Conservation (phyloP, 202 grass and related monocot species). For the Zizania palustris region DNA sequence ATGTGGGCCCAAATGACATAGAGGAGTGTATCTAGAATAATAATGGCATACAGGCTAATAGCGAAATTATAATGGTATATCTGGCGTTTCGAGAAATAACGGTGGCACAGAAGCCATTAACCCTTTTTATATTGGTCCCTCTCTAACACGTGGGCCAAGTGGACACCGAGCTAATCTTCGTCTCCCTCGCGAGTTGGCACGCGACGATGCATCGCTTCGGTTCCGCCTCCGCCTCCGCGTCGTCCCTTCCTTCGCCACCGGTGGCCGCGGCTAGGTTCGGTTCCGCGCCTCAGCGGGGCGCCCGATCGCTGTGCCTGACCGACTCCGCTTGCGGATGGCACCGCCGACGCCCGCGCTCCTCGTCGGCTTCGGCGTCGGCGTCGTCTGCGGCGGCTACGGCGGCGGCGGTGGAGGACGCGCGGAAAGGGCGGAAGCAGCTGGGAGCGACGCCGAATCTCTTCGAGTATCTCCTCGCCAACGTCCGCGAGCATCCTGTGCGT, state of each 20-base stretch:
- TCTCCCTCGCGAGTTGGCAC: too few species aligned
- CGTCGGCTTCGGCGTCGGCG: too few species aligned
- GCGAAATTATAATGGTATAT: too few species aligned
- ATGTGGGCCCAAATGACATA: too few species aligned
- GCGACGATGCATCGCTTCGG: constrained; percentile 28
- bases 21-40: too few species aligned
- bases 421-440: constrained; percentile 75
- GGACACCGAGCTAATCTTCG: neutral
- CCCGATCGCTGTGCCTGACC: neutral
- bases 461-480: constrained; percentile 79
- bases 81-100: too few species aligned
- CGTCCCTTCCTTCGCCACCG: constrained; percentile 7
- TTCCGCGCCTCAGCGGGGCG: neutral
- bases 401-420: constrained; percentile 54
- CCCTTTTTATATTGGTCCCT: neutral
- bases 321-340: constrained; percentile 19
- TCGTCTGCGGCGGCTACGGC: constrained; percentile 30
- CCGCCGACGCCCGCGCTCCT: constrained; percentile 36
- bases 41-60: too few species aligned
- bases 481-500: constrained; percentile 77
- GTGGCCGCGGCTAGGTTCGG: constrained; percentile 4
- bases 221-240: constrained; percentile 23
- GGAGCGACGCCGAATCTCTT: constrained; percentile 65
- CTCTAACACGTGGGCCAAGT: constrained; percentile 24
- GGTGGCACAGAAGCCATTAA: too few species aligned